Base-by-base conservation (phyloP, 306 rosid genomes). In the Vachellia collinsii region DNA sequence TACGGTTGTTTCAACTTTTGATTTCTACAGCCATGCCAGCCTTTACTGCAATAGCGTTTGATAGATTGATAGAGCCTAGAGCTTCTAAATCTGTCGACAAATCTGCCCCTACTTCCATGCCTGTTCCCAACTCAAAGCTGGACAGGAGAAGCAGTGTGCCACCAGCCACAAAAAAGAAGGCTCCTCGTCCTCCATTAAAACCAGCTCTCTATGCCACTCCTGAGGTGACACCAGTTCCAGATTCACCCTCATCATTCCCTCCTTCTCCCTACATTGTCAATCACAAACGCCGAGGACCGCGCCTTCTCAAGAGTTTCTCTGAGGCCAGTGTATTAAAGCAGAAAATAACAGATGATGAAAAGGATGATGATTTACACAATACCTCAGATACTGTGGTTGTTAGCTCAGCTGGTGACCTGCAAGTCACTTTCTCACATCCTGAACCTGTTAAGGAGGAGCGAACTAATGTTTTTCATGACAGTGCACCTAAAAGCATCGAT, bases 261-360 rank as follows among this genome's bases (percentile, higher is more conserved):
- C 98, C 99, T 67, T 93, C 98, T 6, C 99, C 99, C 0, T 96
- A 96, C 88, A 87, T 96, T 36, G 75, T 96, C 83, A 92, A 96
- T 86, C 99, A 96, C 78, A 96, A 96, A 87, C 92, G 98, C 7
- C 97, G 99, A 58, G 98, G 99, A 39, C 94, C 98, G 22, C 88
- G 97, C 22, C 98, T 93, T 46, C 79, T 82, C 68, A 93, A 96
- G 90, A 93, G 97, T 80, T 85, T 82, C 23, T 96, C 98, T 0
- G 96, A 88, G 87, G 90, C 88, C 46, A 88, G 87, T 66, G 91
- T 84, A 14, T 71, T 87, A 12, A 65, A 17, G 43, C 83, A 79
- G 69, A 81, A 86, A 42, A 53, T 63, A 36, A 43, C 20, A 39
- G 79, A 82, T 64, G 82, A 72, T 58, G 89, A 74, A 70, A 72